phyloP scores from a whole-genome alignment of 495 filamentous ascomycete species.

The Penicillium maclennaniae region DNA sequence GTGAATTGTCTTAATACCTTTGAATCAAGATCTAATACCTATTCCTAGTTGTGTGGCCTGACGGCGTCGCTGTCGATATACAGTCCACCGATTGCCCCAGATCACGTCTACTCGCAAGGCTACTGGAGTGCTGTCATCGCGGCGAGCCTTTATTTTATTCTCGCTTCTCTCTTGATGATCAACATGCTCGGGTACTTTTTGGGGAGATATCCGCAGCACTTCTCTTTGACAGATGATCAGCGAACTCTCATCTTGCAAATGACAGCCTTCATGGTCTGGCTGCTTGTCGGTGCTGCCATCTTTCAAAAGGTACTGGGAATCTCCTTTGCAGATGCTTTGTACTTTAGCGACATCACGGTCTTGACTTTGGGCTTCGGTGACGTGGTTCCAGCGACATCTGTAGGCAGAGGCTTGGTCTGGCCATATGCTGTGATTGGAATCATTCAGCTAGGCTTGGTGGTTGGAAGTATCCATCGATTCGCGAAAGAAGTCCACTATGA shows the following conservation, averaged over 20 bases:
- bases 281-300: slow-evolving; percentile 55
- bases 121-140: slow-evolving; percentile 77
- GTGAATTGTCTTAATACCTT: slow-evolving; percentile 14
- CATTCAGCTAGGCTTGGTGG: slow-evolving; percentile 80
- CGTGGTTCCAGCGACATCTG: slow-evolving; percentile 41
- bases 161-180: slow-evolving; percentile 61
- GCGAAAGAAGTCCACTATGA: slow-evolving; percentile 58
- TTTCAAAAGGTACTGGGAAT: slow-evolving; percentile 49
- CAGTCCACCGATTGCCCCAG: slow-evolving; percentile 52
- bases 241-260: slow-evolving; percentile 63
- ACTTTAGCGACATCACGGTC: slow-evolving; percentile 64
- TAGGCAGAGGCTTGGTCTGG: slow-evolving; percentile 65
- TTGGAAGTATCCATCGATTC: slow-evolving; percentile 76
- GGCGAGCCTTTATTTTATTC: slow-evolving; percentile 59
- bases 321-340: slow-evolving; percentile 54
- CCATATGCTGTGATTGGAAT: slow-evolving; percentile 84
- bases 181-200: slow-evolving; percentile 78
- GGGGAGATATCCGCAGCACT: slow-evolving; percentile 74
- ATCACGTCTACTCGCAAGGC: slow-evolving; percentile 65
- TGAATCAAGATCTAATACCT: slow-evolving; percentile 1
- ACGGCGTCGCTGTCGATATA: slow-evolving; percentile 58
- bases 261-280: slow-evolving; percentile 59
- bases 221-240: slow-evolving; percentile 69
- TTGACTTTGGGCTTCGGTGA: slow-evolving; percentile 66
- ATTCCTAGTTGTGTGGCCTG: slow-evolving; percentile 54